phyloP scores from a whole-genome alignment of 352 stramenopile genomes.

The Globisporangium cylindrosporum region DNA sequence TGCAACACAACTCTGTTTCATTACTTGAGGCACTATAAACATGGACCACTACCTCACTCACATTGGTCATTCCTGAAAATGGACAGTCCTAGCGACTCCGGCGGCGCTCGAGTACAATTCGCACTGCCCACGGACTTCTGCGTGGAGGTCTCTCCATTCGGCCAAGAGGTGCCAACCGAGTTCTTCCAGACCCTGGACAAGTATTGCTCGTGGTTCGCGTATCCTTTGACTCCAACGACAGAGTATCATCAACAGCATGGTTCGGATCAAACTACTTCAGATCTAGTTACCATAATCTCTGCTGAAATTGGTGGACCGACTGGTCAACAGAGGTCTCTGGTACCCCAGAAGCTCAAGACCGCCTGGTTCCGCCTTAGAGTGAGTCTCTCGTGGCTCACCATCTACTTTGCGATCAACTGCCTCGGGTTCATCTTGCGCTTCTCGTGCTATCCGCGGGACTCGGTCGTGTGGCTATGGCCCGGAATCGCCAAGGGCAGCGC shows the following conservation, averaged over 20 bases:
- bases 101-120: neutral
- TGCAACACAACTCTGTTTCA: neutral
- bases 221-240: neutral
- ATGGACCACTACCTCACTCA: neutral
- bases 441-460: conserved; percentile 24
- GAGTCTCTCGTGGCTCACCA: conserved; percentile 22
- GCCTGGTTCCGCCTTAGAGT: conserved; percentile 18
- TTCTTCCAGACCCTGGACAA: neutral
- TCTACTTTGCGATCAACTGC: conserved; percentile 30
- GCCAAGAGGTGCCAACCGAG: neutral
- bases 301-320: too few relatives aligned
- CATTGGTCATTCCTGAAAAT: conserved; percentile 1
- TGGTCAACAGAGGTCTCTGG: neutral
- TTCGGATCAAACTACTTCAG: neutral
- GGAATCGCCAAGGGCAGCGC: conserved; percentile 41
- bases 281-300: too few relatives aligned
- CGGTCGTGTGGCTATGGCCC: conserved; percentile 22
- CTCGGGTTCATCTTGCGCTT: conserved; percentile 26
- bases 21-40: neutral
- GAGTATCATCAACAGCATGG: neutral
- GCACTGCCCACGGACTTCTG: neutral
- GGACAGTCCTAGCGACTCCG: neutral
- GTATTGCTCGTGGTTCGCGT: neutral
- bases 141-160: neutral
- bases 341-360: neutral